A percentile compares a stretch with the other conserved stretches of the same genome.
Conservation (phyloP, 805 yeast species). For the Saturnispora hagleri region DNA sequence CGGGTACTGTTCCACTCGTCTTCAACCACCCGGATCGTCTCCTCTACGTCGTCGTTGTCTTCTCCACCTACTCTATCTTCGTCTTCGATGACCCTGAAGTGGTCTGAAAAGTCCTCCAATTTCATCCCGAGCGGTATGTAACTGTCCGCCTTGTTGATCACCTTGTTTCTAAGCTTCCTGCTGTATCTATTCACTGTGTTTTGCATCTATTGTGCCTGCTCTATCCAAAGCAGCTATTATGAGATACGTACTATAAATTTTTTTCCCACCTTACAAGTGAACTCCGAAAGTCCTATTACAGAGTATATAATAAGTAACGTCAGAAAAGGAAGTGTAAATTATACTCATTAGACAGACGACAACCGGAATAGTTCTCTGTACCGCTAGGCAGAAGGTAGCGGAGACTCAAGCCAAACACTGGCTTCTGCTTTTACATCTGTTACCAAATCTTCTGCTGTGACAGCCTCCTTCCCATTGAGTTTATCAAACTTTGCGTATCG, state of each 20-base stretch:
- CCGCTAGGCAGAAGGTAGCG: background rate
- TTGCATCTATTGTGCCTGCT: background rate
- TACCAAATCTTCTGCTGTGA: background rate
- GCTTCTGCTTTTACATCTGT: background rate
- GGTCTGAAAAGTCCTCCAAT: conserved; percentile 12
- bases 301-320: background rate
- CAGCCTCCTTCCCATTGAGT: conserved; percentile 15
- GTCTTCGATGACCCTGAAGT: conserved; percentile 3
- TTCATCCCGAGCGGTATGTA: conserved; percentile 13
- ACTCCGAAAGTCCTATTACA: background rate
- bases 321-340: background rate
- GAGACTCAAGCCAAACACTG: background rate
- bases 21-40: conserved; percentile 5
- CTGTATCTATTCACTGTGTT: background rate
- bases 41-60: background rate
- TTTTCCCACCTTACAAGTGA: background rate
- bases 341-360: too few species aligned
- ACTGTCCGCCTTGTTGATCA: conserved; percentile 8
- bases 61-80: background rate
- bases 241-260: background rate
- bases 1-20: background rate
- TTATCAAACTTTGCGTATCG: conserved; percentile 41
- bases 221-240: background rate
- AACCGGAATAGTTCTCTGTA: background rate
- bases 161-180: conserved; percentile 7